These are phyloP conservation scores for Strobilomyces confusus DNA, from an alignment of 768 basidiomycete genomes.

Conservation along the genomic window DNA sequence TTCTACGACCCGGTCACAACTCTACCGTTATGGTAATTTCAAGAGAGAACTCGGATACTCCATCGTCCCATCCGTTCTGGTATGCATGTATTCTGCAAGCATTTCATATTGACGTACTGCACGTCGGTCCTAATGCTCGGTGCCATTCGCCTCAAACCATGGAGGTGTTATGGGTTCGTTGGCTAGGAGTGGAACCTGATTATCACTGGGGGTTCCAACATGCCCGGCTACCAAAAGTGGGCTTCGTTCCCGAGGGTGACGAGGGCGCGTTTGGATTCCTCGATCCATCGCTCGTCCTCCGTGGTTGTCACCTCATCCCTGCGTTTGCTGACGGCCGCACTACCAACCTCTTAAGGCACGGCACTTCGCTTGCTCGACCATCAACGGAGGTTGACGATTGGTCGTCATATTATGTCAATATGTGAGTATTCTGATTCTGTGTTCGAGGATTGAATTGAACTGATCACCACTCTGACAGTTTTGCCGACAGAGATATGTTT, in stretches of 20 bases:
- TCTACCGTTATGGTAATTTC: conserved; percentile 20
- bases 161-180: conserved; percentile 21
- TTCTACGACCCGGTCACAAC: conserved; percentile 15
- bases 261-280: conserved; percentile 10
- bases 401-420: conserved; percentile 14
- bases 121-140: not conserved
- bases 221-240: conserved; percentile 16
- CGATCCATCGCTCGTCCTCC: conserved; percentile 10
- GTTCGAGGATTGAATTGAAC: not conserved
- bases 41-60: conserved; percentile 7
- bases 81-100: conserved; percentile 22
- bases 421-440: not conserved
- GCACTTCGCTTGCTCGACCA: not conserved
- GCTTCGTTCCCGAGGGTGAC: conserved; percentile 14
- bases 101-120: conserved; percentile 15
- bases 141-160: not conserved
- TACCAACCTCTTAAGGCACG: conserved; percentile 3
- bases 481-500: not conserved
- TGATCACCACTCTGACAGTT: not conserved
- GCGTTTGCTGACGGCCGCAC: conserved; percentile 19
- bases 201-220: conserved; percentile 8
- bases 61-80: conserved; percentile 18
- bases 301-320: conserved; percentile 25
- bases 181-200: not conserved
- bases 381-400: conserved; percentile 1